Percentiles rank a stretch among this genome's conserved stretches.
phyloP scores from a whole-genome alignment of 352 stramenopile genomes.

The Phytophthora palmivora region DNA sequence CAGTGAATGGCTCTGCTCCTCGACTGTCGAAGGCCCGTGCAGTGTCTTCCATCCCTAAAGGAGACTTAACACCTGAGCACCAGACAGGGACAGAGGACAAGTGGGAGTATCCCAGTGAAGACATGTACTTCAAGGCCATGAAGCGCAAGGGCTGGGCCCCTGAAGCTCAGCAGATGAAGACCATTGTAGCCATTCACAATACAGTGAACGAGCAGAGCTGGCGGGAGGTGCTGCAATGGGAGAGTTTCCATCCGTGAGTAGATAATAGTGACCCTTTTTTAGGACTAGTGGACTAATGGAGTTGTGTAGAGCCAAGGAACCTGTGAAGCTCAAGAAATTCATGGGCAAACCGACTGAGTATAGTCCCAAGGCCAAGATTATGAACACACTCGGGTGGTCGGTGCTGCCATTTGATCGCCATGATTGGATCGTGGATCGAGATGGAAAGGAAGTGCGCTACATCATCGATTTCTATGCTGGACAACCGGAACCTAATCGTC shows the following conservation, averaged over 20 bases:
- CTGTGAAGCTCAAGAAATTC: conserved; percentile 95
- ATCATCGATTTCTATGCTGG: conserved; percentile 99
- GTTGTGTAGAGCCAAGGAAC: conserved; percentile 36
- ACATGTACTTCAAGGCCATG: conserved; percentile 99
- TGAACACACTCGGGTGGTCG: conserved; percentile 84
- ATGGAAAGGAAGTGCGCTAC: conserved; percentile 94
- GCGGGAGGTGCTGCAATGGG: conserved; percentile 93
- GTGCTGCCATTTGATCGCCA: conserved; percentile 98
- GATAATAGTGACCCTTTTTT: background rate
- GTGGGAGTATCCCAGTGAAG: conserved; percentile 98
- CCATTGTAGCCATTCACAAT: conserved; percentile 98
- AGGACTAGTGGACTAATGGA: background rate
- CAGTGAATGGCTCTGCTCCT: conserved; percentile 34
- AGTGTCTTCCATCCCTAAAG: conserved; percentile 95
- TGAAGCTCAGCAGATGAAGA: conserved; percentile 92
- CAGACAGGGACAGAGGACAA: conserved; percentile 59
- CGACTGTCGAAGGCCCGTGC: conserved; percentile 88
- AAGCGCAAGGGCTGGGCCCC: conserved; percentile 96
- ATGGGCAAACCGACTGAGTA: conserved; percentile 95
- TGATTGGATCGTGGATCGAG: conserved; percentile 97
- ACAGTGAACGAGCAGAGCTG: conserved; percentile 97
- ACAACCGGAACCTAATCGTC: conserved; percentile 77
- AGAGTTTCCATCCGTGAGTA: conserved; percentile 72
- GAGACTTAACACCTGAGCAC: conserved; percentile 77
- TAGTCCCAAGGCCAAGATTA: conserved; percentile 94